Base-by-base conservation (phyloP, 2,329 filamentous ascomycete genomes). In the Fusarium xyrophilum region DNA sequence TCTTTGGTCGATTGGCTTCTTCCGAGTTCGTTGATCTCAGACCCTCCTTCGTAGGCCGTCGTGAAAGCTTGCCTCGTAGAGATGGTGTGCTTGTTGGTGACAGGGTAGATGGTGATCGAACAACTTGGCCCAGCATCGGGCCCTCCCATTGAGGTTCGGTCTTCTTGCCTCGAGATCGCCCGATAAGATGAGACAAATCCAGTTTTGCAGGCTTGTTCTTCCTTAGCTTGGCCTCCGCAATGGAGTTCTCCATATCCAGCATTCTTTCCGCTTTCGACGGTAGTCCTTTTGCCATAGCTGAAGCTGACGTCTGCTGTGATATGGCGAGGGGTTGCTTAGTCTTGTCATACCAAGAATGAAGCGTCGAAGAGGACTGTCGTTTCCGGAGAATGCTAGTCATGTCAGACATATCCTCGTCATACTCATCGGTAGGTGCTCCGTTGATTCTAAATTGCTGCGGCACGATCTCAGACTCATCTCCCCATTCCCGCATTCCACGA, bases 291-390 rank as follows among this genome's bases (percentile, higher is more conserved):
- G 85, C 84, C 82, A 88, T 88, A 62, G 85, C 83, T 3, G 85
- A 86, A 43, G 81, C 83, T 1, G 85, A 87, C 0, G 86, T 87
- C 73, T 88, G 86, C 70, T 87, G 86, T 2, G 85, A 86, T 63
- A 87, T 83, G n/a, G 84, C 80, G 8, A 88, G 79, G 14, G 85
- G 85, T 48, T 85, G 80, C 70, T 85, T 86, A 8, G 83, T 75
- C 71, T 85, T 84, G 76, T 88, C 85, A 74, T 88, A 88, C 75
- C 83, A 86, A 2, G 85, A 86, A 33, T 79, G 79, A 61, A 87
- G 82, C n/a, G 85, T 87, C 7, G 85, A 86, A 38, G 79, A 82
- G 4, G 86, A 88, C 46, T 81, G 79, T 33, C 82, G 82, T 50
- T 85, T 82, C 40, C 81, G 79, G 36, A 85, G 65, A 19, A 74